phyloP scores from a whole-genome alignment of 2,329 filamentous ascomycete species.

The Diaporthe humulicola region DNA sequence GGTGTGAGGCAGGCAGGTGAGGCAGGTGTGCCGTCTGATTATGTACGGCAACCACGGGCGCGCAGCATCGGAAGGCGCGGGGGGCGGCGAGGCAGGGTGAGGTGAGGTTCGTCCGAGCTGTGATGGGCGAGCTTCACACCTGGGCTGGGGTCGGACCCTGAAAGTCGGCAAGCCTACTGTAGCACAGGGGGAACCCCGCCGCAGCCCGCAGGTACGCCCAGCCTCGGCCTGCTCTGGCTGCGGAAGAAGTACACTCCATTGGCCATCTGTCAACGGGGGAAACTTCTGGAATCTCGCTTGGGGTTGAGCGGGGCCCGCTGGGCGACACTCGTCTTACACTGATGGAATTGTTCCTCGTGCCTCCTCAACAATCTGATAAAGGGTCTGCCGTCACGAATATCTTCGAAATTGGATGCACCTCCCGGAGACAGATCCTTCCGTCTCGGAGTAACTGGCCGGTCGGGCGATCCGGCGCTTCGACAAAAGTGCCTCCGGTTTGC shows the following conservation, averaged over 20 bases:
- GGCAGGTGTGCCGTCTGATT: neutral
- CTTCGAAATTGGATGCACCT: no score
- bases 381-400: no score
- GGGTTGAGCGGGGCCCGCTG: neutral
- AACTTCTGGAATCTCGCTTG: slow-evolving; percentile 36
- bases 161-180: neutral
- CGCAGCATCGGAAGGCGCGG: slow-evolving; percentile 23
- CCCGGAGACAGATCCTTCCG: no score
- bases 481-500: no score
- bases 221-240: neutral
- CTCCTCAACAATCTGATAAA: no score
- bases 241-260: neutral
- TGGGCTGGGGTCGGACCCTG: neutral
- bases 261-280: slow-evolving; percentile 37
- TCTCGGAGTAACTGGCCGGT: no score
- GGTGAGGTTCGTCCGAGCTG: slow-evolving; percentile 10
- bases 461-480: no score
- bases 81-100: neutral
- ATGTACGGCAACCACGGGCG: neutral
- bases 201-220: neutral
- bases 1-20: neutral
- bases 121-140: neutral
- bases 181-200: slow-evolving; percentile 4
- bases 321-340: neutral
- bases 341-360: no score